These are phyloP conservation scores for Calonectria honghensis DNA, from an alignment of 2,329 filamentous ascomycete genomes.

Conservation along the genomic window DNA sequence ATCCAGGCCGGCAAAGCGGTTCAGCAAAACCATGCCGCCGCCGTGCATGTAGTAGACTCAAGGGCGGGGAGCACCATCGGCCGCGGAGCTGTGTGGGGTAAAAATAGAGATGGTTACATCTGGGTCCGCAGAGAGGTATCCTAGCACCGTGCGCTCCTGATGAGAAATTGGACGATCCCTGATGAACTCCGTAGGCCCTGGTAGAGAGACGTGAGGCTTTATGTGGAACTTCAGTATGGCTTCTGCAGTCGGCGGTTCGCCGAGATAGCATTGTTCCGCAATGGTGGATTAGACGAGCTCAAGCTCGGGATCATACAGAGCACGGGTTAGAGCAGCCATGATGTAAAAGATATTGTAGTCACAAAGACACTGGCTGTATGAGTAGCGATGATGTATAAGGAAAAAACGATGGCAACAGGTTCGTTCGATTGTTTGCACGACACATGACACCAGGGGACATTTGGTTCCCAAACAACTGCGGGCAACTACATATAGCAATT, in stretches of 20 bases:
- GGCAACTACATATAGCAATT: background rate
- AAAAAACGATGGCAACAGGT: too few species aligned
- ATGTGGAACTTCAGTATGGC: background rate
- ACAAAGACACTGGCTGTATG: too few species aligned
- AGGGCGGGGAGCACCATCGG: background rate
- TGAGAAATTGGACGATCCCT: background rate
- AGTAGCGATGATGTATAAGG: too few species aligned
- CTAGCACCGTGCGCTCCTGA: background rate
- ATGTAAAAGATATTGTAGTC: background rate
- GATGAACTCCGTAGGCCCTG: background rate
- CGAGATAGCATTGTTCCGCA: background rate
- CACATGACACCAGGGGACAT: too few species aligned
- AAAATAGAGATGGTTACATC: background rate
- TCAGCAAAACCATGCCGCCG: background rate
- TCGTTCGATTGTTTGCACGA: too few species aligned
- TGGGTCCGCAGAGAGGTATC: background rate
- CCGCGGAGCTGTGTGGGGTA: background rate
- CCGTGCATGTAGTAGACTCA: background rate
- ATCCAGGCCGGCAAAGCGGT: background rate
- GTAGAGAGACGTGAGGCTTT: background rate
- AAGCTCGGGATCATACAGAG: background rate
- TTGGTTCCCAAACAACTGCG: background rate
- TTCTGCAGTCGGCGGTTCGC: background rate
- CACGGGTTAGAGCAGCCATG: background rate
- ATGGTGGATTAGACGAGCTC: background rate